phyloP scores from a whole-genome alignment of 495 filamentous ascomycete genomes.

The Cetradonia linearis region DNA sequence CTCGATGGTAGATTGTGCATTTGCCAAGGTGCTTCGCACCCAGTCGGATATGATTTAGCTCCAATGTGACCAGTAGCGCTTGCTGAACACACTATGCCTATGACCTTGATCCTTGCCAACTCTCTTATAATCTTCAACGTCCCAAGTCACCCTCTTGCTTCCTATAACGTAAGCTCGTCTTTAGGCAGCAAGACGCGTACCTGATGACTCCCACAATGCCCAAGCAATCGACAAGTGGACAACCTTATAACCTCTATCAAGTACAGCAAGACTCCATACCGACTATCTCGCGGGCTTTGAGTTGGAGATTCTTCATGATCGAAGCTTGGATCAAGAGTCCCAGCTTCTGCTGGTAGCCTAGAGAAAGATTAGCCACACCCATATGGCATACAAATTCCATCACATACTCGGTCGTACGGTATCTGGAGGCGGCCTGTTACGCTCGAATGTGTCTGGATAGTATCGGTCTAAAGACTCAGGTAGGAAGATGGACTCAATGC shows the following conservation, averaged over 20 bases:
- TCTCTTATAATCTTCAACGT: neutral
- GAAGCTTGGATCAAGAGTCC: neutral
- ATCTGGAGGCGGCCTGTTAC: neutral
- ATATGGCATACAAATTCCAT: no score
- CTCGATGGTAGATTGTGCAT: neutral
- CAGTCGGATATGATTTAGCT: neutral
- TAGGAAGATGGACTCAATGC: neutral
- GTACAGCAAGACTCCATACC: neutral
- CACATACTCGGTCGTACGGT: neutral
- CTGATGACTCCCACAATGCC: neutral
- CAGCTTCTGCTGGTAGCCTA: neutral
- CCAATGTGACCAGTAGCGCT: constrained; percentile 4
- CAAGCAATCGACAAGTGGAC: neutral
- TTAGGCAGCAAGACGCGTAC: neutral
- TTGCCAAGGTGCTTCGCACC: constrained; percentile 2
- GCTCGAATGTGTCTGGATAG: neutral
- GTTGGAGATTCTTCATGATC: no score
- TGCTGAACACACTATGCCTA: neutral
- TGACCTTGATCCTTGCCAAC: neutral
- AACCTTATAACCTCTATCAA: neutral
- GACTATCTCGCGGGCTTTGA: no score
- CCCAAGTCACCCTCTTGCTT: neutral
- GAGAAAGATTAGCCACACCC: no score
- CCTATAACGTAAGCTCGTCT: neutral
- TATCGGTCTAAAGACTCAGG: neutral